phyloP scores from a whole-genome alignment of 1,139 yeast species.

The Dujonia santamariae region DNA sequence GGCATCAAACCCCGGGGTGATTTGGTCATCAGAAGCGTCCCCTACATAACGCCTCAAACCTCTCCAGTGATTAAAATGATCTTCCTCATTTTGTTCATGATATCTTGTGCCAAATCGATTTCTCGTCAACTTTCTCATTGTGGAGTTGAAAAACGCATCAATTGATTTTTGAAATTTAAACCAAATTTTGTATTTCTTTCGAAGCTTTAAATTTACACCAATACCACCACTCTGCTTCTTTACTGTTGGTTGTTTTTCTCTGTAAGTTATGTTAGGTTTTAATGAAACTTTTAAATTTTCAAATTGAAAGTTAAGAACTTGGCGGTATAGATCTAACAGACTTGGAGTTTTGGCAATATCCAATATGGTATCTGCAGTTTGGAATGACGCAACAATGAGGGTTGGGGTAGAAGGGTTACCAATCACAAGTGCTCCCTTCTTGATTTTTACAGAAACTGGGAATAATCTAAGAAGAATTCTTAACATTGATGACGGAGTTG shows the following conservation, averaged over 20 bases:
- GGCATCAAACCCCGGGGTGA: no score
- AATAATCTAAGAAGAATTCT: constrained; percentile 40
- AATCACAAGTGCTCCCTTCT: constrained; percentile 68
- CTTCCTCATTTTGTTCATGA: constrained; percentile 4
- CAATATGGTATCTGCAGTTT: constrained; percentile 52
- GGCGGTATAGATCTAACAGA: constrained; percentile 53
- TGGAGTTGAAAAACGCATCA: constrained; percentile 8
- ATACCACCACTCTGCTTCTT: no score
- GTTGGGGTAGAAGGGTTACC: constrained; percentile 83
- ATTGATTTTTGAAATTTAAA: constrained; percentile 21
- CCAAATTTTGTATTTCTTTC: constrained; percentile 21
- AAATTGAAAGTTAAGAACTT: constrained; percentile 39
- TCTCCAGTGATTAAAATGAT: constrained; percentile 27
- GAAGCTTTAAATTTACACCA: constrained; percentile 12
- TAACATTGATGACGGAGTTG: constrained; percentile 12
- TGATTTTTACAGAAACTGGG: constrained; percentile 59
- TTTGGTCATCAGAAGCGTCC: constrained; percentile 17
- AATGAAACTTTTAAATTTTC: constrained; percentile 55
- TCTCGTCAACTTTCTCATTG: constrained; percentile 6
- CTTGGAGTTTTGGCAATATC: constrained; percentile 56
- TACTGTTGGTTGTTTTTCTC: constrained; percentile 9
- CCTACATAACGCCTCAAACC: constrained; percentile 45
- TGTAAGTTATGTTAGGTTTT: constrained; percentile 65
- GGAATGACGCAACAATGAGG: constrained; percentile 59
- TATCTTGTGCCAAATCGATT: constrained; percentile 8